Percentiles rank a stretch among this genome's conserved stretches.
phyloP scores from a whole-genome alignment of 148 eudicot genomes.

The Camellia japonica region DNA sequence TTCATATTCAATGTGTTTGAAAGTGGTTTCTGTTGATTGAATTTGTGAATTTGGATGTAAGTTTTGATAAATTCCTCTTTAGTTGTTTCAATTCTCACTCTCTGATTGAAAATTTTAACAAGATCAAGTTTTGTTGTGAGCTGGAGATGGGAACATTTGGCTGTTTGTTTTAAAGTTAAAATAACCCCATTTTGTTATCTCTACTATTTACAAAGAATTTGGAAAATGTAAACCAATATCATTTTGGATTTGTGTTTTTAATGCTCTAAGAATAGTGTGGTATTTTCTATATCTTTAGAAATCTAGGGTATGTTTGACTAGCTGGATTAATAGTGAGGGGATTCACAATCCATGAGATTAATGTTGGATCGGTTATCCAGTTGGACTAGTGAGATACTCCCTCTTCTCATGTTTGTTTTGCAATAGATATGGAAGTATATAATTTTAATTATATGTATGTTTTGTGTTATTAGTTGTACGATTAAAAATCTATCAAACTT shows the following conservation, averaged over 20 bases:
- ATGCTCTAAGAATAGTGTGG: background rate
- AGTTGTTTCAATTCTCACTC: background rate
- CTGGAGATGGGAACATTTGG: background rate
- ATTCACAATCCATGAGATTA: too few relatives aligned
- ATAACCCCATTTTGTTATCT: background rate
- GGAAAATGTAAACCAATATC: background rate
- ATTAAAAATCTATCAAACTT: too few relatives aligned
- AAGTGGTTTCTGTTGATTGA: background rate
- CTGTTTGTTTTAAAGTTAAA: background rate
- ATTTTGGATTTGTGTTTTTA: background rate
- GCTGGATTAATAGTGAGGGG: too few relatives aligned
- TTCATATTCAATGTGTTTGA: background rate
- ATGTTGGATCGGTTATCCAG: too few relatives aligned
- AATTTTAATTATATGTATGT: too few relatives aligned
- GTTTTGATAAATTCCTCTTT: background rate
- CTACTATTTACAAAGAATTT: background rate
- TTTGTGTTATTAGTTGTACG: too few relatives aligned
- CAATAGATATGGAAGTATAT: too few relatives aligned
- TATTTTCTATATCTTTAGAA: background rate
- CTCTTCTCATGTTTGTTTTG: too few relatives aligned
- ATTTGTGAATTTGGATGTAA: slow-evolving; percentile 1
- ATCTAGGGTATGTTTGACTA: too few relatives aligned
- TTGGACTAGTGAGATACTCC: too few relatives aligned
- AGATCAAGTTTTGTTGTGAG: background rate
- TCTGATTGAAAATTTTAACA: too few relatives aligned